phyloP scores from a whole-genome alignment of 306 rosid species.

The Lathyrus tuberosus region DNA sequence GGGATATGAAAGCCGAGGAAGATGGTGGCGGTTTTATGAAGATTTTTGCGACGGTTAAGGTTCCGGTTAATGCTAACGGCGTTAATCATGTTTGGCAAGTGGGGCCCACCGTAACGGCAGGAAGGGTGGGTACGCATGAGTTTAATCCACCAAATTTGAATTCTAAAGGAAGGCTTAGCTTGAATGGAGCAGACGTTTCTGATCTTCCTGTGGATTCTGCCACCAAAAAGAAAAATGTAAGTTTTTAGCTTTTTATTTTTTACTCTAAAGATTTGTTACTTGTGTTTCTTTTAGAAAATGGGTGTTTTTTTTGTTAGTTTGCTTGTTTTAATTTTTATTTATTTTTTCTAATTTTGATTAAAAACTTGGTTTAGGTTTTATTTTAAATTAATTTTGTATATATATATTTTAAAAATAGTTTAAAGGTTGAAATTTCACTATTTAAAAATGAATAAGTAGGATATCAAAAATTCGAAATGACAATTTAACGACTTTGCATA shows the following conservation, averaged over 20 bases:
- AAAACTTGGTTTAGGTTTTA: background rate
- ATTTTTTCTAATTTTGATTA: background rate
- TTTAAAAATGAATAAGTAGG: too few species aligned
- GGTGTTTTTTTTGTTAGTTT: background rate
- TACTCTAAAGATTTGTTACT: background rate
- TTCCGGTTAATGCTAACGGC: background rate
- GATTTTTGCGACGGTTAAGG: constrained; percentile 46
- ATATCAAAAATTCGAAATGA: too few species aligned
- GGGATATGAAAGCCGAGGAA: constrained; percentile 48
- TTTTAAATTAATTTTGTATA: too few species aligned
- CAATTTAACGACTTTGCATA: too few species aligned
- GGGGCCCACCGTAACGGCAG: constrained; percentile 42
- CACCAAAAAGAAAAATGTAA: constrained; percentile 60
- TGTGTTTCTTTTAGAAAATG: background rate
- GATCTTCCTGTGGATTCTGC: constrained; percentile 34
- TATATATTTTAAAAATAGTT: too few species aligned
- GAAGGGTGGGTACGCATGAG: constrained; percentile 30
- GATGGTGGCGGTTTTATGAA: constrained; percentile 12
- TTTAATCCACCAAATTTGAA: constrained; percentile 37
- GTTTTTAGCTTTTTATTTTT: constrained; percentile 1
- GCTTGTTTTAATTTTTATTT: background rate
- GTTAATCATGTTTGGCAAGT: constrained; percentile 63
- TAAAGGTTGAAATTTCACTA: too few species aligned
- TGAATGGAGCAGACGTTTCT: constrained; percentile 36
- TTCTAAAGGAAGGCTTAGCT: constrained; percentile 51